phyloP scores from a whole-genome alignment of 768 basidiomycete genomes.

The Termitomyces sp. region DNA sequence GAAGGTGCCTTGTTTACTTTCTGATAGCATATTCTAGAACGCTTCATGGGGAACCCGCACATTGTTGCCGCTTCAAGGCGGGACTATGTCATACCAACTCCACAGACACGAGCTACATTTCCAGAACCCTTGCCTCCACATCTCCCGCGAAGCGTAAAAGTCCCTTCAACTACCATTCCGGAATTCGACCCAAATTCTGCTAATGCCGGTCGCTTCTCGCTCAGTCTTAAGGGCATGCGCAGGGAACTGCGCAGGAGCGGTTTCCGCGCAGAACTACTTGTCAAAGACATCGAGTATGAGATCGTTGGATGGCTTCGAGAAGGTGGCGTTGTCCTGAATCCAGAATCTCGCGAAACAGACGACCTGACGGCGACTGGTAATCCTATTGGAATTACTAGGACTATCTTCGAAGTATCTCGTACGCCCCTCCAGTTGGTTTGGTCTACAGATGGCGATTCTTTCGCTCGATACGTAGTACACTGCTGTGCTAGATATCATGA shows the following conservation, averaged over 20 bases:
- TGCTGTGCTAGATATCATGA: slow-evolving; percentile 78
- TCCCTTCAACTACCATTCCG: slow-evolving; percentile 41
- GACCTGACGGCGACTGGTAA: slow-evolving; percentile 27
- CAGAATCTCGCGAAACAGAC: slow-evolving; percentile 30
- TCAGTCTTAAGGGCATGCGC: slow-evolving; percentile 72
- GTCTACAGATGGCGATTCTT: slow-evolving; percentile 64
- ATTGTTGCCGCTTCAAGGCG: slow-evolving; percentile 53
- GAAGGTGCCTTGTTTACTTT: neutral
- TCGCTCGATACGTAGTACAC: slow-evolving; percentile 77
- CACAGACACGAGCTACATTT: slow-evolving; percentile 52
- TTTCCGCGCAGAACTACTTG: slow-evolving; percentile 54
- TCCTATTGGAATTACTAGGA: slow-evolving; percentile 44
- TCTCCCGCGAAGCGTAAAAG: slow-evolving; percentile 52
- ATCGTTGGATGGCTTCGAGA: slow-evolving; percentile 55
- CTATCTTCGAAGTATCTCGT: slow-evolving; percentile 60
- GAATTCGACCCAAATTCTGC: slow-evolving; percentile 46
- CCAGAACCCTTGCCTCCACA: slow-evolving; percentile 71
- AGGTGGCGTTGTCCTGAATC: slow-evolving; percentile 50
- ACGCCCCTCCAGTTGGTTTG: slow-evolving; percentile 67
- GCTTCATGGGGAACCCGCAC: slow-evolving; percentile 69
- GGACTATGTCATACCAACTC: slow-evolving; percentile 45
- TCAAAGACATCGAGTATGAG: slow-evolving; percentile 62
- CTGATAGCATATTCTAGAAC: slow-evolving; percentile 35
- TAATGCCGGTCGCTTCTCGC: slow-evolving; percentile 69
- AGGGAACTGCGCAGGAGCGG: slow-evolving; percentile 58